Base-by-base conservation (phyloP, 2,329 filamentous ascomycete species). In the Kalaharituber pfeilii region DNA sequence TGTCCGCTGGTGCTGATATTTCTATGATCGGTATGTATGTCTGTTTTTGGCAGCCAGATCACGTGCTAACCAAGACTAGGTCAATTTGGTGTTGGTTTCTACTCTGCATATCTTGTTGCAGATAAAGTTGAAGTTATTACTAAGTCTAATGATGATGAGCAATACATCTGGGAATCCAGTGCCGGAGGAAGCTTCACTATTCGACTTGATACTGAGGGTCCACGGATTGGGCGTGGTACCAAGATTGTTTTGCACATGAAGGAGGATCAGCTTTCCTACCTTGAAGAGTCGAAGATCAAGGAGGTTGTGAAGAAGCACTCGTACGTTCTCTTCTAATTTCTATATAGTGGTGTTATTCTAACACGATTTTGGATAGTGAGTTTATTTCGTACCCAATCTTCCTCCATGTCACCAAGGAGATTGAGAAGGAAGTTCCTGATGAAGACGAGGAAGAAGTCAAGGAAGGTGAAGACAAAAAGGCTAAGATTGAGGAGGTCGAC, bases 271-370 rank as follows among this genome's bases (percentile, higher is more conserved):
- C 78, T 77, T 63, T 91, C 96, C 72, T 98, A 94, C 81, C 78
- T 96, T 65, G 93, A 96, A 74, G 91, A 98, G 84, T 79, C 79
- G 78, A 91, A 89, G 80, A 84, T 98, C 79, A 98, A 98, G 85
- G 91, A 98, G 79, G 89, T 98, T 64, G 88, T 98, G 79, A 96
- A 96, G 87, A 98, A 98, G 86, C 91, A 98, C 84, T 96, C 91
- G 42, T 47, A 47, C 13, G 42, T 47, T 11, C 11, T 13, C 13
- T 47, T 47, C 3, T 22, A 13, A 47, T 18, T 4, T 11, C 15
- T 47, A 4, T 25, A 13, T 4, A 18, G 4, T 4, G 3, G 5
- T 39, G 15, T 39, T 7, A 9, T 47, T 11, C 42, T 47, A 8
- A n/a, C n/a, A n/a, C n/a, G n/a, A 47, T 25, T 20, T 22, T 13